A percentile compares a stretch with the other conserved stretches of the same genome.
Conservation (phyloP, 2,329 filamentous ascomycete genomes). For the Monilinia fructicola region DNA sequence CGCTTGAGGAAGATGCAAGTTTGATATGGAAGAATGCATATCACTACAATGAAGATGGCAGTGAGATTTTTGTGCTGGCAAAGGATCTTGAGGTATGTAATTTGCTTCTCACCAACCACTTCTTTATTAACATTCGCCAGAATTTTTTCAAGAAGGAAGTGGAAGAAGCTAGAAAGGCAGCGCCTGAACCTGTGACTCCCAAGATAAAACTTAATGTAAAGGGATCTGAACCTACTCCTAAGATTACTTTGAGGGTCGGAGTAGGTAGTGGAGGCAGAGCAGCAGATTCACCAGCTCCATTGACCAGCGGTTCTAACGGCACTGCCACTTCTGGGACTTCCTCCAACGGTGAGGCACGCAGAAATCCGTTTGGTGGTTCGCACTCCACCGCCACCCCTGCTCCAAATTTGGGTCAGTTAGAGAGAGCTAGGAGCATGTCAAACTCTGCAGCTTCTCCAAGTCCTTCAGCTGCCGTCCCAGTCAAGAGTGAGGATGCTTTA, state of each 20-base stretch:
- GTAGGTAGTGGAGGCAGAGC: conserved; percentile 44
- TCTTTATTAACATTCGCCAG: conserved; percentile 46
- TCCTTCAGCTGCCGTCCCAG: conserved; percentile 37
- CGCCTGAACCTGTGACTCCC: conserved; percentile 69
- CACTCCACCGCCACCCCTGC: conserved; percentile 31
- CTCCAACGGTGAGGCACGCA: conserved; percentile 35
- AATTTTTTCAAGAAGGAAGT: conserved; percentile 67
- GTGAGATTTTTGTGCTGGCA: conserved; percentile 76
- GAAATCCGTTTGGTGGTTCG: conserved; percentile 38
- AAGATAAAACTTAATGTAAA: conserved; percentile 73
- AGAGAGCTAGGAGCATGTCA: conserved; percentile 38
- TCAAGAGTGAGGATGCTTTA: conserved; percentile 43
- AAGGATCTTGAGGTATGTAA: conserved; percentile 70
- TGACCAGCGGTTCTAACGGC: conserved; percentile 45
- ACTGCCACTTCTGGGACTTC: conserved; percentile 20
- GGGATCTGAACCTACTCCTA: conserved; percentile 56
- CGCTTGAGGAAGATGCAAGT: conserved; percentile 76
- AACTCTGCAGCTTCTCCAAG: conserved; percentile 39
- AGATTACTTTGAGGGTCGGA: conserved; percentile 71
- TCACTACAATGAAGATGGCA: conserved; percentile 89
- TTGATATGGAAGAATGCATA: conserved; percentile 86
- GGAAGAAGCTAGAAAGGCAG: conserved; percentile 68
- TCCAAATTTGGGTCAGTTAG: conserved; percentile 37
- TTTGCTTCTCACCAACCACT: not conserved
- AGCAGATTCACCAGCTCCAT: conserved; percentile 52